These are phyloP conservation scores for Lentinula aciculospora DNA, from an alignment of 768 basidiomycete genomes.

Conservation along the genomic window DNA sequence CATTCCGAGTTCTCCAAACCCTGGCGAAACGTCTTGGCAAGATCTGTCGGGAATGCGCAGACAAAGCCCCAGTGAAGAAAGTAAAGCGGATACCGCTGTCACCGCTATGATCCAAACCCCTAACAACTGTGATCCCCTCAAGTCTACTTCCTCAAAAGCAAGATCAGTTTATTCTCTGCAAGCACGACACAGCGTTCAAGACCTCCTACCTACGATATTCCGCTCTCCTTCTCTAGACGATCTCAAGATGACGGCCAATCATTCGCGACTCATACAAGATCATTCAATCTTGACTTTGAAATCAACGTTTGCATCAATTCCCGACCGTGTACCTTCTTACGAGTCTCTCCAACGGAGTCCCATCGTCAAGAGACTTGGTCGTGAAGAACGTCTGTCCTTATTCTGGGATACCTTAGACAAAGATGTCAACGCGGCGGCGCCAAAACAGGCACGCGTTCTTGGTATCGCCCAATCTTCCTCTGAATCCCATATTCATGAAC, in stretches of 20 bases:
- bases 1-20: background rate
- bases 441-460: background rate
- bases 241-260: background rate
- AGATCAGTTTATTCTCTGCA: constrained; percentile 3
- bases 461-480: background rate
- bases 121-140: background rate
- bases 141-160: background rate
- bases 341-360: background rate
- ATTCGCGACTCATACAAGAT: background rate
- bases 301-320: no score
- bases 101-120: background rate
- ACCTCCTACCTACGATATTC: constrained; percentile 6
- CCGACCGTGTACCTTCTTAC: background rate
- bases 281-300: background rate
- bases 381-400: background rate
- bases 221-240: constrained; percentile 4
- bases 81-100: background rate
- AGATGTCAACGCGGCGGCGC: background rate
- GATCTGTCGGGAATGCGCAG: background rate
- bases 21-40: background rate
- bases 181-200: constrained; percentile 8
- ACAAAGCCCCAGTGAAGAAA: background rate
- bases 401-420: constrained; percentile 9
- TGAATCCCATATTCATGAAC: background rate
- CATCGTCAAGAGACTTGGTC: background rate